These are phyloP conservation scores for Pseudovirgaria hyperparasitica DNA, from an alignment of 2,329 filamentous ascomycete genomes.

Conservation along the genomic window DNA sequence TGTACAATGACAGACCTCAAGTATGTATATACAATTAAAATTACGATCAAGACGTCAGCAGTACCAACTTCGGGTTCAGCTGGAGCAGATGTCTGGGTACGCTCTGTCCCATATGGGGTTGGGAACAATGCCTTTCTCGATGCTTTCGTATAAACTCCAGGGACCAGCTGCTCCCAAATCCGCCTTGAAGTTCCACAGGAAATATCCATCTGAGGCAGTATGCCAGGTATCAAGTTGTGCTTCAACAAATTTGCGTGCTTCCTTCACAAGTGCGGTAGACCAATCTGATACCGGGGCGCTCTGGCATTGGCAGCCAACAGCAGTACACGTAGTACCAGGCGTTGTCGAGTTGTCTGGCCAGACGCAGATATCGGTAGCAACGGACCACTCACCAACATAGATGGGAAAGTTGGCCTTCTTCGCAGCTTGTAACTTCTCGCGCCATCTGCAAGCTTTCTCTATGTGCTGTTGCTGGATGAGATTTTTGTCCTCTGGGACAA, in stretches of 20 bases:
- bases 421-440: slow-evolving; percentile 16
- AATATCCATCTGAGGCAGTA: slow-evolving; percentile 25
- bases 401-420: slow-evolving; percentile 22
- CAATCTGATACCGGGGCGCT: slow-evolving; percentile 22
- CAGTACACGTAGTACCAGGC: slow-evolving; percentile 17
- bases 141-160: slow-evolving; percentile 29
- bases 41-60: no score
- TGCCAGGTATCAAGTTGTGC: slow-evolving; percentile 33
- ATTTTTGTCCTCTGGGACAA: slow-evolving; percentile 20
- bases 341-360: slow-evolving; percentile 27
- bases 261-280: slow-evolving; percentile 22
- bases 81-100: no score
- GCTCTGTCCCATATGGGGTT: slow-evolving; percentile 19
- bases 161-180: no score
- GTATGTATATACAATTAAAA: no score
- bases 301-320: slow-evolving; percentile 26
- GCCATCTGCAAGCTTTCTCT: slow-evolving; percentile 25
- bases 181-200: slow-evolving; percentile 32
- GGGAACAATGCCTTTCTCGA: slow-evolving; percentile 27
- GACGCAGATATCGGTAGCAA: slow-evolving; percentile 30
- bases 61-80: no score
- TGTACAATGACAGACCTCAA: no score
- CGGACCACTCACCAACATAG: slow-evolving; percentile 33
- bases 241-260: slow-evolving; percentile 28
- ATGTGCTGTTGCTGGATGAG: slow-evolving; percentile 29